Evolutionary conservation across 441 rosid genomes (phyloP), one percentile per base, ranked within the genome.

Genomic region (Bruguiera hainesii): DNA sequence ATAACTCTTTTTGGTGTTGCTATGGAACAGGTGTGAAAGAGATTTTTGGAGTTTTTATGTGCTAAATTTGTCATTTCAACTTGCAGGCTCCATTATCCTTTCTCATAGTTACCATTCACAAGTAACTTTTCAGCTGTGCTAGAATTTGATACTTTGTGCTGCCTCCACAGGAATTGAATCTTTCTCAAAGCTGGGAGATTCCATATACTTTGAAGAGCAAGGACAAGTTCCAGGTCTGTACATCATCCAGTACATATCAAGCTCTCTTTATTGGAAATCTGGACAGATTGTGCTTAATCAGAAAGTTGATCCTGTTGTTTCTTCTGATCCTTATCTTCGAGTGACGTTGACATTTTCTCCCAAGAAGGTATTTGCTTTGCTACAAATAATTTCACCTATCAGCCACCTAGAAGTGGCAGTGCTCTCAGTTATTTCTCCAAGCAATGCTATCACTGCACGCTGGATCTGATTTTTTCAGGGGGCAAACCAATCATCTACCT

Each of bases 151-250:
- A 13, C 37, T 23, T 64, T 35, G 60, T 57, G 57, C 25, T 64
- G 4, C 19, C 5, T 25, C 0, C 31, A 71, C 68, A 91, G 97
- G 97, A 61, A 80, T 90, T 72, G 98, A 95, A 75, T 95, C 97
- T 0, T 95, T 95, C 78, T 88, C 99, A 29, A 95, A 95, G 80
- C 82, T 91, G 55, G 99, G 99, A 76, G 99, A 91, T 83, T 95
- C 98, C 50, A 89, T 95, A 60, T 95, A 90, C 63, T 95, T 91
- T 67, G 91, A 91, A 82, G 90, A 87, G 80, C 87, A 83, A 79
- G 93, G 91, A 13, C 71, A 72, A 7, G 39, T 64, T 75, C 97
- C 94, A 21, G 78, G 87, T 68, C 89, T 95, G 75, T 95, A 91
- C 74, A 75, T 91, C 68, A 86, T 76, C 60, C 99, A 95, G 67